Percentiles rank a stretch among this genome's conserved stretches.
These are phyloP conservation scores for Syzygium oleosum DNA, from an alignment of 345 rosid genomes.

Conservation along the genomic window DNA sequence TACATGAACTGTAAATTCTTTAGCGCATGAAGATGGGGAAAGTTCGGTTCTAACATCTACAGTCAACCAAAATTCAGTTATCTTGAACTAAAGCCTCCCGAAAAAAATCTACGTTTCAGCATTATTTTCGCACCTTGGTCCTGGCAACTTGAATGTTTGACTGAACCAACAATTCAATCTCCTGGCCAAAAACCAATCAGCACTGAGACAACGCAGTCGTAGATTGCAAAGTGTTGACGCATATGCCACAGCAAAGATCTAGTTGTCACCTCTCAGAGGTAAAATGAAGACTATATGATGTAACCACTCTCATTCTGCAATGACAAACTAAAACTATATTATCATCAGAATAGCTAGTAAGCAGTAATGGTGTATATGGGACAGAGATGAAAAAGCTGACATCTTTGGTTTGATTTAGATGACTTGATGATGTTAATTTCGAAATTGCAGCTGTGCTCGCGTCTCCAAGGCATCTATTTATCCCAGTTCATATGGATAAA, in stretches of 20 bases:
- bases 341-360: not conserved
- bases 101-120: not conserved
- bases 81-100: not conserved
- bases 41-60: not conserved
- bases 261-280: not conserved
- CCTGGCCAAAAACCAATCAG: not conserved
- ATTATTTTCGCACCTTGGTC: not conserved
- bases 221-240: not conserved
- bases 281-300: not conserved
- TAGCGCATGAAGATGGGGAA: not conserved
- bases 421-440: not conserved
- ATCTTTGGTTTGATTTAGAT: not conserved
- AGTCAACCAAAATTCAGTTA: not conserved
- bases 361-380: not conserved
- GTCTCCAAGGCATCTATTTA: not conserved
- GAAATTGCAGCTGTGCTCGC: not conserved
- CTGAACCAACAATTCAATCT: not conserved
- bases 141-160: not conserved
- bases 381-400: not conserved
- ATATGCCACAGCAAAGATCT: not conserved
- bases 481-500: not conserved
- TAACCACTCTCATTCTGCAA: not conserved
- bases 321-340: not conserved
- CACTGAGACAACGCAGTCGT: not conserved
- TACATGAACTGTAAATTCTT: not conserved